These are phyloP conservation scores for Alternaria brassicicola DNA, from an alignment of 2,329 filamentous ascomycete species.

Conservation along the genomic window DNA sequence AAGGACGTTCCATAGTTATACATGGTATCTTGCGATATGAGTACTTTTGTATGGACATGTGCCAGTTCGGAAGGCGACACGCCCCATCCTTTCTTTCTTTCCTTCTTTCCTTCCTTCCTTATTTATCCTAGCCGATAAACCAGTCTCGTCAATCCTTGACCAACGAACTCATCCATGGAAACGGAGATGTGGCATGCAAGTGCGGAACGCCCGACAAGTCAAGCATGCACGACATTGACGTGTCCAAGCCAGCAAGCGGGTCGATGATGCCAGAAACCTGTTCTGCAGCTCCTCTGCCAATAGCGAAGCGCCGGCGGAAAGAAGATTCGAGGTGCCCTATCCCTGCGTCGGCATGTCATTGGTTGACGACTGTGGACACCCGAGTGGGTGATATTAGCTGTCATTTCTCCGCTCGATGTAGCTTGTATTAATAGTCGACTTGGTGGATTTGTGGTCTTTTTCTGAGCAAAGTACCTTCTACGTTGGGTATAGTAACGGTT, in stretches of 20 bases:
- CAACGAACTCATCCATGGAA: background rate
- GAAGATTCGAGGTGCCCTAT: background rate
- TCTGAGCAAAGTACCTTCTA: background rate
- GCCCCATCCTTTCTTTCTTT: background rate
- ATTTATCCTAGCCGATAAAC: background rate
- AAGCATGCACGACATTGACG: background rate
- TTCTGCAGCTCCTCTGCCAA: background rate
- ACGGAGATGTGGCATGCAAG: background rate
- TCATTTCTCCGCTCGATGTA: conserved; percentile 11
- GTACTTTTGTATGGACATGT: background rate
- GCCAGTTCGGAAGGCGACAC: background rate
- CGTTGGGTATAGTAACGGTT: background rate
- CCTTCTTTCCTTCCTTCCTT: background rate
- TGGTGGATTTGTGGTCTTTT: background rate
- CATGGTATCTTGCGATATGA: background rate
- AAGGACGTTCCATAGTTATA: background rate
- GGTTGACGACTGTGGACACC: background rate
- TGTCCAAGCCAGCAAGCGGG: background rate
- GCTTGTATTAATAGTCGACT: background rate
- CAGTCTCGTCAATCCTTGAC: background rate
- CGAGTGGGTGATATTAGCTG: conserved; percentile 18
- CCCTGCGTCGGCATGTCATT: background rate
- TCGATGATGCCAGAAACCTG: background rate
- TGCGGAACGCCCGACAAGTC: background rate
- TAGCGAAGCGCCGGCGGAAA: background rate